Percentiles rank a stretch among this genome's conserved stretches.
These are phyloP conservation scores for Malus fusca DNA, from an alignment of 306 rosid species.

Conservation along the genomic window DNA sequence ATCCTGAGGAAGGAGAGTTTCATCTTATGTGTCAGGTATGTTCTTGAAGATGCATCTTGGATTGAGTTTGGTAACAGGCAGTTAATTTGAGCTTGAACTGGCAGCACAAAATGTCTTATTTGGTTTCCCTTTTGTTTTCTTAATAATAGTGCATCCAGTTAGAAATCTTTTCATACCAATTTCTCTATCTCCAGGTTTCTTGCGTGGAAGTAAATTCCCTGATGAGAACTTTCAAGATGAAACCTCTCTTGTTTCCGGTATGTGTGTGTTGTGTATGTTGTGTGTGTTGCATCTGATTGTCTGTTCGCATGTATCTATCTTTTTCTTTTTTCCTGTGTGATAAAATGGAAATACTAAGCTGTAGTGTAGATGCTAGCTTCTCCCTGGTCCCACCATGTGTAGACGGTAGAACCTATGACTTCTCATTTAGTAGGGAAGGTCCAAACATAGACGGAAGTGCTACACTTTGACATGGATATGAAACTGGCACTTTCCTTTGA, in stretches of 20 bases:
- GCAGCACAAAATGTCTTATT: background rate
- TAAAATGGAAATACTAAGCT: background rate
- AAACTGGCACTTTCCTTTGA: background rate
- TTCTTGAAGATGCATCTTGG: background rate
- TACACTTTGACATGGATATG: background rate
- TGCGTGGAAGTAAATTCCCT: slow-evolving; percentile 84
- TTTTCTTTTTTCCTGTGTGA: background rate
- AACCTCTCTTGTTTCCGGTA: slow-evolving; percentile 83
- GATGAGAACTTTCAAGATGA: slow-evolving; percentile 90
- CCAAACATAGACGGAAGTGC: background rate
- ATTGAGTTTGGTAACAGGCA: background rate
- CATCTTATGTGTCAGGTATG: slow-evolving; percentile 91
- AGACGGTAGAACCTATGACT: background rate
- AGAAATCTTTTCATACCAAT: slow-evolving; percentile 9
- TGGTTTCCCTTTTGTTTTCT: background rate
- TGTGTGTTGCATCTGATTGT: background rate
- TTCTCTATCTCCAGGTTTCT: slow-evolving; percentile 62
- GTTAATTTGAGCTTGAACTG: slow-evolving; percentile 4
- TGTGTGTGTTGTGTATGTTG: slow-evolving; percentile 12
- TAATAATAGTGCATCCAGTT: background rate
- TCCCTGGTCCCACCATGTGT: background rate
- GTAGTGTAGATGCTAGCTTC: background rate
- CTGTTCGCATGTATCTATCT: background rate
- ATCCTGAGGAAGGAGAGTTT: slow-evolving; percentile 94
- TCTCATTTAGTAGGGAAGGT: background rate